Conservation (phyloP, 2,329 filamentous ascomycete genomes). For the Dactylellina leptospora region DNA sequence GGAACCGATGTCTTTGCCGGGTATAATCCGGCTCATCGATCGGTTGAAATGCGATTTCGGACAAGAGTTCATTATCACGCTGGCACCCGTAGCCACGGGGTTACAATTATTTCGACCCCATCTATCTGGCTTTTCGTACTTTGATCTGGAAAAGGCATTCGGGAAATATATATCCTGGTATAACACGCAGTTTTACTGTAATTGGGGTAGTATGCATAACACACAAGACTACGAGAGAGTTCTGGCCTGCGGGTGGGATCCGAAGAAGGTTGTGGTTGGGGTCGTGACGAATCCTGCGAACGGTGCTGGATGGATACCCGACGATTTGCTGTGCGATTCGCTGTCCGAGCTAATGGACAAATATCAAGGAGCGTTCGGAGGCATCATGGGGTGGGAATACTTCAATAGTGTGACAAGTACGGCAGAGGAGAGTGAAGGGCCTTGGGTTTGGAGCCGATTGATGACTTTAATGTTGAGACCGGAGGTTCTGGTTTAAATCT, state of each 20-base stretch:
- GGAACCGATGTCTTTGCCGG: constrained; percentile 74
- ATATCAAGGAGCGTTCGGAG: constrained; percentile 67
- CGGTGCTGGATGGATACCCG: constrained; percentile 72
- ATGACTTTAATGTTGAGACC: constrained; percentile 62
- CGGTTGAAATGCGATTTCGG: constrained; percentile 75
- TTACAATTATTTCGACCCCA: constrained; percentile 68
- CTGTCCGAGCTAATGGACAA: constrained; percentile 36
- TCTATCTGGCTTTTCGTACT: constrained; percentile 83
- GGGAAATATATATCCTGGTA: constrained; percentile 71
- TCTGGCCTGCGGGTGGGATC: constrained; percentile 73
- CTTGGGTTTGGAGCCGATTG: constrained; percentile 67
- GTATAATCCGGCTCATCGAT: constrained; percentile 73
- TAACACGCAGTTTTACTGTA: constrained; percentile 92
- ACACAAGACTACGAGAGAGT: constrained; percentile 66
- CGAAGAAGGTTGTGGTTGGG: constrained; percentile 79
- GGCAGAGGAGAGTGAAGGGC: constrained; percentile 57
- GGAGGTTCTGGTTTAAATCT: constrained; percentile 14
- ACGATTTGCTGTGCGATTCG: constrained; percentile 64
- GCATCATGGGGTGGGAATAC: constrained; percentile 95
- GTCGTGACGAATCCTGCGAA: constrained; percentile 81
- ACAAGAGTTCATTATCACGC: constrained; percentile 75
- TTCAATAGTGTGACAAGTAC: constrained; percentile 68
- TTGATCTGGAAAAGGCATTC: constrained; percentile 72
- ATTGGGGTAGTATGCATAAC: constrained; percentile 72
- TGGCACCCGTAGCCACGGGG: constrained; percentile 83